Evolutionary conservation across 2,329 filamentous ascomycete genomes (phyloP), one percentile per base, ranked within the genome.

Genomic region (Chalaropsis thielavioides): DNA sequence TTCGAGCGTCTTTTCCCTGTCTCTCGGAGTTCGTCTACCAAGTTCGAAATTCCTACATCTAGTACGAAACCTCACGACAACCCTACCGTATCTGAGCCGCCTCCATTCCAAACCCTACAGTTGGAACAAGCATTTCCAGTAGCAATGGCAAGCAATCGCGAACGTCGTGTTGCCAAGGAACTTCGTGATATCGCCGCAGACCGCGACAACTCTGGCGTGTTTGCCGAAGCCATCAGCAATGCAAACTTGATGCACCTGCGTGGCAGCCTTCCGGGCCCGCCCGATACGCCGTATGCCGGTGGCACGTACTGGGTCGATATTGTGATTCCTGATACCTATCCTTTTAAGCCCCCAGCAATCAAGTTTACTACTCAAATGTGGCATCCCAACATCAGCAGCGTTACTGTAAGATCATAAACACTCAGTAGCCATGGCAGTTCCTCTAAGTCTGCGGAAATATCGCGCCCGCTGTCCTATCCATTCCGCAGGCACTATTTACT

Each of bases 361-460:
- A 87, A 84, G 71, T 97, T 97, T 72, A 83, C 87, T 69, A 99
- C 94, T 69, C 92, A 87, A 75, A 87, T 97, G 70, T 99, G 92
- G 92, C 94, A 99, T 74, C 94, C 94, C 41, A 99, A 99, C 73
- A 84, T 99, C 76, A 95, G 89, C 80, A 92, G 88, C 72, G 88
- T 94, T 73, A 96, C 92, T 49, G 91, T 95, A 77, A 72, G 86
- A 79, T 19, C 11, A 17, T 13, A 41, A n/a, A 35, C 6, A 22
- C 38, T n/a, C 6, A 46, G 13, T 46, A 13, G n/a, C 13, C 17
- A 27, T 35, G 13, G 13, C 41, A 35, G 44, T 31, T 19, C 40
- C 24, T 24, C 24, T n/a, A n/a, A 11, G 2, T 19, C 17, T 8
- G 19, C n/a, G 24, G 22, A n/a, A n/a, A 44, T 35, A 49, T 22